Conservation (phyloP, 768 basidiomycete species). For the Tylopilus cervinicoccineus region DNA sequence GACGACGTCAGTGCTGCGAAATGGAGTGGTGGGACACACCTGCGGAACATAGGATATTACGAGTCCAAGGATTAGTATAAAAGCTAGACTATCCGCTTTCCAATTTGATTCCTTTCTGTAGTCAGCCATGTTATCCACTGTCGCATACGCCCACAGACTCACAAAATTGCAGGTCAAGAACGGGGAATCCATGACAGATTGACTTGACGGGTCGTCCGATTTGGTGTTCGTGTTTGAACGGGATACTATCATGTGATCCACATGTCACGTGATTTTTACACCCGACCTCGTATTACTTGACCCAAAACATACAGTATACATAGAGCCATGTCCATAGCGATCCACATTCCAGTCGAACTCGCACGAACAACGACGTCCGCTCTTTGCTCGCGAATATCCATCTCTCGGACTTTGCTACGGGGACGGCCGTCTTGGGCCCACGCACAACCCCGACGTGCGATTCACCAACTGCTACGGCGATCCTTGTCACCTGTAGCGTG, state of each 20-base stretch:
- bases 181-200: background rate
- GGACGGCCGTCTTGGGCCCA: background rate
- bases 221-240: background rate
- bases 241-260: background rate
- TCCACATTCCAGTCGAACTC: conserved; percentile 10
- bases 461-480: conserved; percentile 10
- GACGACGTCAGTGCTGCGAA: background rate
- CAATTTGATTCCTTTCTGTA: conserved; percentile 63
- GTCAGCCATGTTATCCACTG: background rate
- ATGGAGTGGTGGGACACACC: conserved; percentile 33
- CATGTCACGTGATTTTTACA: background rate
- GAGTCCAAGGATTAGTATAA: conserved; percentile 67
- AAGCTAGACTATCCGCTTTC: conserved; percentile 57
- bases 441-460: conserved; percentile 1
- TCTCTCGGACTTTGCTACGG: background rate
- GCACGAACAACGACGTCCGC: conserved; percentile 11
- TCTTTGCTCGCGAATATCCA: conserved; percentile 6
- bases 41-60: conserved; percentile 84
- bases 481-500: background rate
- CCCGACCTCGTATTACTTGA: too few species aligned
- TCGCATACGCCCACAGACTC: background rate
- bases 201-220: background rate
- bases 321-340: background rate
- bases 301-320: background rate
- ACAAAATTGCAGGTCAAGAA: conserved; percentile 18